phyloP scores from a whole-genome alignment of 2,329 filamentous ascomycete species.

The Juglanconis sp. region DNA sequence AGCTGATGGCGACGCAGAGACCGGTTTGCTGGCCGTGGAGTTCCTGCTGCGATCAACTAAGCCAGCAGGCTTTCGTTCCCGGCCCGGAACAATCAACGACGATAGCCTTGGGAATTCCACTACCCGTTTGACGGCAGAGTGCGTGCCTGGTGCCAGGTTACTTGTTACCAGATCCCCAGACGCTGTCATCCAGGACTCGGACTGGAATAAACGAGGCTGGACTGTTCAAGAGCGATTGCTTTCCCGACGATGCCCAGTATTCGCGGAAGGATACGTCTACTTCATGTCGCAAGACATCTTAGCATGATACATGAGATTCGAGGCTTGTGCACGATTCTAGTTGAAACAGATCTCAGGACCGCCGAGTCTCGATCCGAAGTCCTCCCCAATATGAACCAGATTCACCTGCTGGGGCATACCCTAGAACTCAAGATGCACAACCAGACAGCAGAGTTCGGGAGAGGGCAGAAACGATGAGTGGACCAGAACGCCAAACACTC shows the following conservation, averaged over 20 bases:
- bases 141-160: constrained; percentile 16
- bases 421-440: no score
- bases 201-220: constrained; percentile 35
- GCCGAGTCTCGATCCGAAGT: no score
- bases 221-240: constrained; percentile 37
- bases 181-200: constrained; percentile 22
- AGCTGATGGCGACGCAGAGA: constrained; percentile 24
- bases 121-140: not conserved
- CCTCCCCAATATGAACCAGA: no score
- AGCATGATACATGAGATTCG: no score
- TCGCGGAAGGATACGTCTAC: constrained; percentile 29
- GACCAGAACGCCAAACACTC: no score
- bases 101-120: not conserved
- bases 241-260: constrained; percentile 33
- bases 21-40: not conserved
- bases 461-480: no score
- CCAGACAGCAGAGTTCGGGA: no score
- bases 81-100: not conserved
- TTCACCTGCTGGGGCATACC: no score
- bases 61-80: constrained; percentile 7
- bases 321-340: no score
- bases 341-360: no score
- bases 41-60: not conserved
- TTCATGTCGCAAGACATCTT: constrained; percentile 17
- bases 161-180: constrained; percentile 24